Evolutionary conservation across 1,284 basidiomycete genomes (phyloP).

Genomic region (Golubevia pallescens): DNA sequence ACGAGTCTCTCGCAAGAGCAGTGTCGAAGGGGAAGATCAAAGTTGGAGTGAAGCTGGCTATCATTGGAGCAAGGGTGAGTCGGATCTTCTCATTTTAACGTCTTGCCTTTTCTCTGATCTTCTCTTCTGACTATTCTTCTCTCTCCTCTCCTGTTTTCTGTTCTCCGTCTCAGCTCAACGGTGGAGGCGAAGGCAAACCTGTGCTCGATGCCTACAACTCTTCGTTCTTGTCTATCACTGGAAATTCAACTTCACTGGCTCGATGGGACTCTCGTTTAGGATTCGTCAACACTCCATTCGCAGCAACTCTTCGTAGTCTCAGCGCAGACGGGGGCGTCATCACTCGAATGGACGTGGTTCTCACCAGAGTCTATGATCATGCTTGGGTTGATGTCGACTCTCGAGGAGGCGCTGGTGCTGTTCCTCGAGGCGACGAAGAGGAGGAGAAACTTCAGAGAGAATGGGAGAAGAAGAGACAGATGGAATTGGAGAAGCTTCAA

Average conservation of each 20-base stretch:
- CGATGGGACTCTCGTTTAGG: constrained; percentile 88
- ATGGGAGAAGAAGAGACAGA: too few relatives aligned
- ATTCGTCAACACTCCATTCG: constrained; percentile 71
- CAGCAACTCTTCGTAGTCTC: constrained; percentile 80
- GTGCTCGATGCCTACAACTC: constrained; percentile 78
- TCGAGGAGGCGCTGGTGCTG: constrained; percentile 70
- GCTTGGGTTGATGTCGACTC: constrained; percentile 60
- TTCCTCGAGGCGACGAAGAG: constrained; percentile 70
- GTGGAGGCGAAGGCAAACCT: constrained; percentile 78
- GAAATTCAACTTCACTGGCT: constrained; percentile 84
- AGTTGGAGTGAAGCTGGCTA: constrained; percentile 81
- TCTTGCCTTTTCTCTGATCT: background rate
- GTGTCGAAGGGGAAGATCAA: constrained; percentile 73
- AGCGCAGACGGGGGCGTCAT: constrained; percentile 82
- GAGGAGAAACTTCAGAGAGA: constrained; percentile 66
- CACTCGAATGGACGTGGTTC: constrained; percentile 76
- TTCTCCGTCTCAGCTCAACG: constrained; percentile 72
- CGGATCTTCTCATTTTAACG: background rate
- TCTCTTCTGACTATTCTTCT: background rate
- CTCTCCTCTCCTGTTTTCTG: background rate
- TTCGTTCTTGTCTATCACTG: constrained; percentile 74
- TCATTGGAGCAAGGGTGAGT: constrained; percentile 79
- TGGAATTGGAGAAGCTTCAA: constrained; percentile 5
- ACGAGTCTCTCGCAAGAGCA: constrained; percentile 76
- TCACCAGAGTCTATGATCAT: constrained; percentile 71